Base-by-base conservation (phyloP, 257 asterid species). In the Orobanche coerulescens region DNA sequence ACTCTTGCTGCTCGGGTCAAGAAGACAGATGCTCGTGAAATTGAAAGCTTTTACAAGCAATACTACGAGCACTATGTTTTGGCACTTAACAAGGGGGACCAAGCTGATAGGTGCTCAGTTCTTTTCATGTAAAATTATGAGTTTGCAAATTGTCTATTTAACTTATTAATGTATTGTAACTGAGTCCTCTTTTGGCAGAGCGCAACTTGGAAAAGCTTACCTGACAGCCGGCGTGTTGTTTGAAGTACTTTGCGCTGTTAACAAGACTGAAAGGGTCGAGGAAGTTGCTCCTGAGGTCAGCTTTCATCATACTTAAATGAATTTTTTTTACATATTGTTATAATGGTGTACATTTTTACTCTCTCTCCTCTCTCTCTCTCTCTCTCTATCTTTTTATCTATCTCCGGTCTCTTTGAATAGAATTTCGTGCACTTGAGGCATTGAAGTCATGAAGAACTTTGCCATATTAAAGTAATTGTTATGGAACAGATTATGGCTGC, bases 191-290 rank as follows among this genome's bases (percentile, higher is more conserved):
- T 57, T 50, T 42, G 42, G 64, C 81, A 88, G 96, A 81, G 94
- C 86, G 65, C 95, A 84, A 82, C 91, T 87, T 51, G 96, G 92
- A 52, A 84, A 87, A 79, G 96, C 94, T 52, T 87, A 84, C 73
- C 89, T 75, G 77, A 79, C 94, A 56, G 91, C 92, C 28, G 89
- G 94, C 57, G 89, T 84, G 75, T 86, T 87, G 61, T 84, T 87
- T 76, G 96, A 87, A 75, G 92, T 84, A 65, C 91, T 84, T 50
- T 82, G 96, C 78, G 96, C 94, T 3, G 91, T 87, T 70, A 82
- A 84, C 71, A 82, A 81, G 76, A 81, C 85, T 70, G 92, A 84
- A 63, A 82, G 79, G 77, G 92, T 81, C 58, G 96, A 84, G 64
- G 88, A 87, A 81, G 89, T 84, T 76, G 79, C 94, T 42, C 92